phyloP scores from a whole-genome alignment of 305 asterid species.

The Petunia hybrid region DNA sequence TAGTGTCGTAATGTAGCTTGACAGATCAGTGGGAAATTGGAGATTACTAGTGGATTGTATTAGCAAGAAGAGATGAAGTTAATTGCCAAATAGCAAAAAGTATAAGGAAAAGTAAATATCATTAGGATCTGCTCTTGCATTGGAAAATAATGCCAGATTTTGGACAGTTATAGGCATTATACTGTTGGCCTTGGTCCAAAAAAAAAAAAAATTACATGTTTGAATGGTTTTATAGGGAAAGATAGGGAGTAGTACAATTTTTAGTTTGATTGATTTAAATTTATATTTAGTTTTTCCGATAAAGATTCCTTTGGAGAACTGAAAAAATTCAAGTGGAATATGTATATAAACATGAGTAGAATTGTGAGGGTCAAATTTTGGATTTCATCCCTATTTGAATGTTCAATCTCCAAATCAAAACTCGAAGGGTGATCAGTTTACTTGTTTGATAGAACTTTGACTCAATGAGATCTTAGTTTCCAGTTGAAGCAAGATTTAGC shows the following conservation, averaged over 20 bases:
- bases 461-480: neutral
- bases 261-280: neutral
- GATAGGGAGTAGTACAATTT: neutral
- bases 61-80: neutral
- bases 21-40: neutral
- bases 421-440: neutral
- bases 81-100: neutral
- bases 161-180: neutral
- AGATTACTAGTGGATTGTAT: neutral
- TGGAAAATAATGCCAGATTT: neutral
- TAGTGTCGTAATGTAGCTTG: neutral
- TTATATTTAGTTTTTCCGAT: neutral
- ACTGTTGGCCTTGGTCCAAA: neutral
- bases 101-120: neutral
- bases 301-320: neutral
- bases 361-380: neutral
- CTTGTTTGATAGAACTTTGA: neutral
- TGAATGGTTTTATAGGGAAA: neutral
- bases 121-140: neutral
- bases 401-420: neutral
- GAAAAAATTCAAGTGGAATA: neutral
- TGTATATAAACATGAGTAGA: neutral
- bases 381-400: neutral
- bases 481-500: conserved; percentile 4
- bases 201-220: neutral